Conservation (phyloP, 2,329 filamentous ascomycete genomes). For the Stemphylium lycopersici region DNA sequence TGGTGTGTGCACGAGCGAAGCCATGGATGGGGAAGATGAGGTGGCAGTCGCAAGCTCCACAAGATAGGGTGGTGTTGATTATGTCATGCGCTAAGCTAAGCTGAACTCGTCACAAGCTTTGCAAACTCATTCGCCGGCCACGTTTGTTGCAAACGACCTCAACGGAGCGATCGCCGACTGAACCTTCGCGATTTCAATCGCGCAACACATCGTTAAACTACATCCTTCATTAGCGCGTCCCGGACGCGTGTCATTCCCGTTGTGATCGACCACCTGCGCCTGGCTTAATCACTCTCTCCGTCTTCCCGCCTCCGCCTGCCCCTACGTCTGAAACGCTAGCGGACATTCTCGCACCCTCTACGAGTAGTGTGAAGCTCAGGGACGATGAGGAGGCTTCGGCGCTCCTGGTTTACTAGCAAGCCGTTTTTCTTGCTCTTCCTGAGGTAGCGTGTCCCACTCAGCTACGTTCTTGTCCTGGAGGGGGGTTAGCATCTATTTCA, state of each 20-base stretch:
- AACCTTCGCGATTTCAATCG: too few relatives aligned
- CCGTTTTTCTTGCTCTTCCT: constrained; percentile 64
- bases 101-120: too few relatives aligned
- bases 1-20: too few relatives aligned
- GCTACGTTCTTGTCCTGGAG: constrained; percentile 63
- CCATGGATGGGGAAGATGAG: too few relatives aligned
- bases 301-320: background rate
- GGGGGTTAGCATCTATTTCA: constrained; percentile 9
- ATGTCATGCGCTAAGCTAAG: too few relatives aligned
- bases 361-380: too few relatives aligned
- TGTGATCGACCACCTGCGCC: background rate
- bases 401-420: constrained; percentile 44
- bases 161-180: background rate
- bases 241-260: background rate
- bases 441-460: constrained; percentile 63
- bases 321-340: background rate
- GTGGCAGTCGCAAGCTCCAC: too few relatives aligned
- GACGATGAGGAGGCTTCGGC: background rate
- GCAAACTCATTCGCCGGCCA: too few relatives aligned
- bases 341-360: background rate
- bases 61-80: too few relatives aligned
- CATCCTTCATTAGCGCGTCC: background rate
- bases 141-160: too few relatives aligned
- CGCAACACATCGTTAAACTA: background rate
- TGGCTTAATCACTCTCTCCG: background rate